Conservation (phyloP, 164 flowering plant genomes). For the Chimonanthus salicifolius region DNA sequence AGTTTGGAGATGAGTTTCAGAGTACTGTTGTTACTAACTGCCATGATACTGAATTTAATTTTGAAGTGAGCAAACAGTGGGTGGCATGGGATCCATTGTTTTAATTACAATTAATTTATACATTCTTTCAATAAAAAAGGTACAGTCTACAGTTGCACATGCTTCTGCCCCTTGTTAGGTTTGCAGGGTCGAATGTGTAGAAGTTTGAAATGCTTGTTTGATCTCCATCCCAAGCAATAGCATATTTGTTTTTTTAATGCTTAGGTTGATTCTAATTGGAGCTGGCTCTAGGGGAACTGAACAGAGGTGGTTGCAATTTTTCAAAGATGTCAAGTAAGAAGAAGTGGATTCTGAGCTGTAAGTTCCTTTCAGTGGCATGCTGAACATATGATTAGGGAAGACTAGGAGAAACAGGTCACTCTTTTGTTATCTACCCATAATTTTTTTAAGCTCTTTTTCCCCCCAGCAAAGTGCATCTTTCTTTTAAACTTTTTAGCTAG, state of each 20-base stretch:
- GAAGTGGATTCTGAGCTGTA: neutral
- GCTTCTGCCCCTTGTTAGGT: neutral
- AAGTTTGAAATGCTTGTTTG: neutral
- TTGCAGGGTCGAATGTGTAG: neutral
- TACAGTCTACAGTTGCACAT: constrained; percentile 2
- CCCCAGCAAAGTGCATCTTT: too few species aligned
- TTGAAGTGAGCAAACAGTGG: constrained; percentile 15
- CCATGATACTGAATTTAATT: constrained; percentile 15
- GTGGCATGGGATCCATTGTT: constrained; percentile 9
- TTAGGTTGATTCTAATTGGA: neutral
- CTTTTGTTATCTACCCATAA: too few species aligned
- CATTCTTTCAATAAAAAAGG: constrained; percentile 1
- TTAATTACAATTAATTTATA: constrained; percentile 5
- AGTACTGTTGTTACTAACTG: constrained; percentile 16
- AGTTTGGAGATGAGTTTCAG: constrained; percentile 8
- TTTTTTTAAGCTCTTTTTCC: too few species aligned
- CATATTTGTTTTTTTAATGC: neutral
- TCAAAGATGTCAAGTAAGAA: neutral
- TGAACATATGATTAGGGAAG: neutral
- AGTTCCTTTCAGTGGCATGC: neutral
- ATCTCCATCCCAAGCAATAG: neutral
- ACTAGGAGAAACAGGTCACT: too few species aligned
- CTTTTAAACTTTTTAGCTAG: too few species aligned
- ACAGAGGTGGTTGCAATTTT: too few species aligned
- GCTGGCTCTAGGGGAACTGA: neutral